Evolutionary conservation across 495 filamentous ascomycete species (phyloP), one percentile per base, ranked within the genome.

Genomic region (Aspergillus bertholletiae): DNA sequence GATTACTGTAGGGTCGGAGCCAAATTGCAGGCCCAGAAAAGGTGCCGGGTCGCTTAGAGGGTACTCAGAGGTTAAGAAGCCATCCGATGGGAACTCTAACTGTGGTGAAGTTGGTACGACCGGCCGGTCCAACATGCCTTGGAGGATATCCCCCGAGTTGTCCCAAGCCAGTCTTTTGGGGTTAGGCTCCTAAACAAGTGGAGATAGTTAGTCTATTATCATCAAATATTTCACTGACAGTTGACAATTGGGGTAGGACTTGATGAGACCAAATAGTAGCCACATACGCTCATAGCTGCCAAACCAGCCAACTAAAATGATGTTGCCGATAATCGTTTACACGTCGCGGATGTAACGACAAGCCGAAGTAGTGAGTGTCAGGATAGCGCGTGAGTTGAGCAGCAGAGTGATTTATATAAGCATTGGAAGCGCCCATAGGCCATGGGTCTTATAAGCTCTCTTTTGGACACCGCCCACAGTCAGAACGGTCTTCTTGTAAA

Each of bases 131-230:
- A 70, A 63, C 60, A 75, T 73, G 39, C 66, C 70, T 23, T 73
- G 72, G 8, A 75, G 70, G 37, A 71, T 53, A 60, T 74, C 68
- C 43, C 55, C 49, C 20, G 69, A 61, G 46, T 63, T 53, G 23
- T 59, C 58, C 72, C 72, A 74, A 44, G 32, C 49, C 51, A 58
- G 40, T 27, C 63, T 58, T 21, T 35, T 49, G 5, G 34, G 32
- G 37, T 26, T 44, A 28, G 51, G 48, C 44, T 35, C 22, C 56
- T 58, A 50, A 26, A 43, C 13, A 34, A 18, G n/a, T 18, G 28
- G 7, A 28, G 17, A 51, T 30, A 51, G 51, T 50, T 43, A 47
- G 45, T 27, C 12, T 11, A 45, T 15, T 8, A 26, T n/a, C 11
- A 1, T 22, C 2, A 5, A 45, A 12, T 5, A 20, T 7, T 47